Percentiles rank a stretch among this genome's conserved stretches.
Conservation (phyloP, 345 rosid genomes). For the Bruguiera gymnorhiza region DNA sequence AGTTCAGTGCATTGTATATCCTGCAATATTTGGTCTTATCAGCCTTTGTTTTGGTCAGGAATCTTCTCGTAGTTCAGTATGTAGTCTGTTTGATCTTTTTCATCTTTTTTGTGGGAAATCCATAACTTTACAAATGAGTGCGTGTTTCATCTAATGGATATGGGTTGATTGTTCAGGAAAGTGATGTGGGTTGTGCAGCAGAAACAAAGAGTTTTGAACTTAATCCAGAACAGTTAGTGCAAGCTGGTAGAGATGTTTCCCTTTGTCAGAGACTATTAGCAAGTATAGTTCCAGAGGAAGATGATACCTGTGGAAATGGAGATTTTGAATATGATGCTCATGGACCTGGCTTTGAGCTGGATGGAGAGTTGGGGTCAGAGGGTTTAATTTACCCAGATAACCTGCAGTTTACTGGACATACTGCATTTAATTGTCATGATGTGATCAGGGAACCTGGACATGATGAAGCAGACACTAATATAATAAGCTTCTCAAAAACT, state of each 20-base stretch:
- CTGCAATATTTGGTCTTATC: too few relatives aligned
- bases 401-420: conserved; percentile 31
- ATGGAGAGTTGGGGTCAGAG: conserved; percentile 58
- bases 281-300: conserved; percentile 80
- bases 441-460: conserved; percentile 44
- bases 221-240: conserved; percentile 31
- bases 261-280: conserved; percentile 80
- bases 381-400: conserved; percentile 45
- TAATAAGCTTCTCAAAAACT: conserved; percentile 29
- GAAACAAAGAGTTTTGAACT: conserved; percentile 29
- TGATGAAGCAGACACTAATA: conserved; percentile 52
- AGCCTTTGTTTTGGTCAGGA: too few relatives aligned
- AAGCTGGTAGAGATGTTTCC: conserved; percentile 41
- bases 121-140: conserved; percentile 28
- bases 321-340: conserved; percentile 48
- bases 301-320: conserved; percentile 40
- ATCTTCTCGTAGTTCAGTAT: too few relatives aligned
- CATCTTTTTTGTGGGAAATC: conserved; percentile 18
- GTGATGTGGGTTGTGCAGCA: conserved; percentile 22
- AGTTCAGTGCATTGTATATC: too few relatives aligned
- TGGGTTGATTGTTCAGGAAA: conserved; percentile 34
- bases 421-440: conserved; percentile 47
- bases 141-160: conserved; percentile 26
- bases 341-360: conserved; percentile 53
- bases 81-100: conserved; percentile 18